A percentile compares a stretch with the other conserved stretches of the same genome.
phyloP scores from a whole-genome alignment of 257 asterid species.

The Ballota nigra region DNA sequence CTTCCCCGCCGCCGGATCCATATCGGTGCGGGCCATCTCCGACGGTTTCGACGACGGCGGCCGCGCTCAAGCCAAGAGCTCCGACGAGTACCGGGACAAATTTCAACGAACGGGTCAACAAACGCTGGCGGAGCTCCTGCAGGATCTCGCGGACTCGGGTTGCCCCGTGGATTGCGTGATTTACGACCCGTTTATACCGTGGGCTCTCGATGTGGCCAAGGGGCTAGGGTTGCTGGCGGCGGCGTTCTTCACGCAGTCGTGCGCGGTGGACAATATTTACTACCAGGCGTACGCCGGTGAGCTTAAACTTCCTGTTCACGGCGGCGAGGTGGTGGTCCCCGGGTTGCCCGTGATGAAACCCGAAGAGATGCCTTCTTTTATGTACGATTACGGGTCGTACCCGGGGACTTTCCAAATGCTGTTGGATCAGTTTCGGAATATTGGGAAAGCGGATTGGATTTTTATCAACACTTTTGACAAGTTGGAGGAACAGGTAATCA shows the following conservation, averaged over 20 bases:
- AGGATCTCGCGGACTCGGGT: conserved; percentile 17
- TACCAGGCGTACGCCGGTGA: conserved; percentile 1
- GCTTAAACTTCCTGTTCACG: conserved; percentile 16
- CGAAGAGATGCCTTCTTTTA: conserved; percentile 25
- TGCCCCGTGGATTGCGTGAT: conserved; percentile 36
- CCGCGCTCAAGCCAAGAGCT: conserved; percentile 9
- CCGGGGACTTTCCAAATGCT: conserved; percentile 2
- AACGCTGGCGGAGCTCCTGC: conserved; percentile 31
- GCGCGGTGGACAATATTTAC: conserved; percentile 40
- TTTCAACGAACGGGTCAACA: conserved; percentile 27
- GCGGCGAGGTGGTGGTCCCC: conserved; percentile 16
- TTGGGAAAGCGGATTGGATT: conserved; percentile 35
- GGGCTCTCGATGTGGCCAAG: conserved; percentile 38
- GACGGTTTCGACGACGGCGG: conserved; percentile 46
- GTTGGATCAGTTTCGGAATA: conserved; percentile 25
- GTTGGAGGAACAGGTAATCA: conserved; percentile 36
- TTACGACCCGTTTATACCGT: conserved; percentile 43
- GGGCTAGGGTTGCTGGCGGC: conserved; percentile 29
- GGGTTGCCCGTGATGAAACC: conserved; percentile 29
- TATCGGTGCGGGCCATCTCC: conserved; percentile 31
- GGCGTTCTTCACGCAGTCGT: conserved; percentile 52
- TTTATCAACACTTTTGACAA: conserved; percentile 35
- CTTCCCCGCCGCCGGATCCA: conserved; percentile 13
- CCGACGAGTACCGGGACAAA: conserved; percentile 9
- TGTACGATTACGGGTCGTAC: conserved; percentile 17